Conservation (phyloP, 1,284 basidiomycete genomes). For the Inonotus obliquus region DNA sequence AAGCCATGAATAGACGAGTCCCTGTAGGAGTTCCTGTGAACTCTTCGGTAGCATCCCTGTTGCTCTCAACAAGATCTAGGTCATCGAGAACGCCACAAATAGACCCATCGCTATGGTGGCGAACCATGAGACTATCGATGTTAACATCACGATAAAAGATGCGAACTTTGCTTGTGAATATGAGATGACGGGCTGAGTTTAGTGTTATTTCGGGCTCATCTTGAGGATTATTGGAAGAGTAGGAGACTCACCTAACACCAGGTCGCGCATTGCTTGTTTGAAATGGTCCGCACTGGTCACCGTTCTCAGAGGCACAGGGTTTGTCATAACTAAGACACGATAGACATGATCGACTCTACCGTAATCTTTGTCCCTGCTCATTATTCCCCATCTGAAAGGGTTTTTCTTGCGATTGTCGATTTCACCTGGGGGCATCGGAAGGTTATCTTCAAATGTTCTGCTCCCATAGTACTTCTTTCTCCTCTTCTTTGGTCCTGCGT, state of each 20-base stretch:
- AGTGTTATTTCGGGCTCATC: no score
- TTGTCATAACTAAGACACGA: neutral
- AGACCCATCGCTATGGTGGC: neutral
- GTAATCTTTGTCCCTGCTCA: neutral
- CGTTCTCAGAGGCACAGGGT: neutral
- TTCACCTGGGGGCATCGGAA: neutral
- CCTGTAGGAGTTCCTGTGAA: neutral
- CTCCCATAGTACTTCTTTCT: neutral
- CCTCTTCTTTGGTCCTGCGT: neutral
- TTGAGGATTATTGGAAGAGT: neutral
- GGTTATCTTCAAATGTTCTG: neutral
- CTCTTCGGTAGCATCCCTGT: neutral
- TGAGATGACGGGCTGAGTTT: constrained; percentile 3
- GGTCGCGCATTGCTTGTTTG: neutral
- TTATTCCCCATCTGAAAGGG: neutral
- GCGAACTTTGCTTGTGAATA: neutral
- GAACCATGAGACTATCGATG: constrained; percentile 7
- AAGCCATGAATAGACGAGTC: constrained; percentile 8
- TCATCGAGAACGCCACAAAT: constrained; percentile 10
- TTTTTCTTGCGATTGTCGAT: neutral
- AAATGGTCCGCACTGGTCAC: neutral
- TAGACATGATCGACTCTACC: neutral
- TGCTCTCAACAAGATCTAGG: neutral
- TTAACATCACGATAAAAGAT: constrained; percentile 12
- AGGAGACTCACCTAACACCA: neutral